phyloP scores from a whole-genome alignment of 352 stramenopile genomes.

The Elongisporangium prolatum region DNA sequence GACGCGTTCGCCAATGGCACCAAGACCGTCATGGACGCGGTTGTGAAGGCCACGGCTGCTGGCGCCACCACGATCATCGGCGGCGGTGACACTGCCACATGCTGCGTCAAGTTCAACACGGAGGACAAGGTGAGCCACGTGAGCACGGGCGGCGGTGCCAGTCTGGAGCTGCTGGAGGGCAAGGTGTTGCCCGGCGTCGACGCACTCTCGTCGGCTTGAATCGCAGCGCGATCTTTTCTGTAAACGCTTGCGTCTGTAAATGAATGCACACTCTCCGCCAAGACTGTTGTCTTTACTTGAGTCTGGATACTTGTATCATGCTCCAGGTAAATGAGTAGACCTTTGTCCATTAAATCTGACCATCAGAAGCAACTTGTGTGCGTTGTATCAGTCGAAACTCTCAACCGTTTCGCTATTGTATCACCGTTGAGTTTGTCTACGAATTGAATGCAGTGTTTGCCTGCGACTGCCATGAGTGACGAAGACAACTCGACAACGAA shows the following conservation, averaged over 20 bases:
- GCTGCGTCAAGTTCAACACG: conserved; percentile 85
- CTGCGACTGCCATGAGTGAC: too few relatives aligned
- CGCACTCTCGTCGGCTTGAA: conserved; percentile 84
- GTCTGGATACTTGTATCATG: too few relatives aligned
- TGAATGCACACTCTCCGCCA: conserved; percentile 8
- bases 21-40: conserved; percentile 94
- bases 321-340: too few relatives aligned
- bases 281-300: too few relatives aligned
- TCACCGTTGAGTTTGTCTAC: too few relatives aligned
- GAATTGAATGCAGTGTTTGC: too few relatives aligned
- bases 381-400: too few relatives aligned
- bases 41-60: conserved; percentile 92
- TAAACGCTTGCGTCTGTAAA: conserved; percentile 14
- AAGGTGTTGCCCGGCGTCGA: conserved; percentile 98
- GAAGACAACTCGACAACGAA: too few relatives aligned
- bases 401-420: too few relatives aligned
- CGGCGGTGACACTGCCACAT: conserved; percentile 95
- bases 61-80: conserved; percentile 98
- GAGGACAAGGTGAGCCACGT: conserved; percentile 90
- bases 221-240: conserved; percentile 5
- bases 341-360: too few relatives aligned
- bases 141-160: conserved; percentile 93
- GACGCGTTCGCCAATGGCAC: conserved; percentile 95
- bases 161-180: conserved; percentile 96
- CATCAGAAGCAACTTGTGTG: too few relatives aligned